Evolutionary conservation across 306 rosid species (phyloP), one percentile per base, ranked within the genome.

Genomic region (Oemleria cerasiformis): DNA sequence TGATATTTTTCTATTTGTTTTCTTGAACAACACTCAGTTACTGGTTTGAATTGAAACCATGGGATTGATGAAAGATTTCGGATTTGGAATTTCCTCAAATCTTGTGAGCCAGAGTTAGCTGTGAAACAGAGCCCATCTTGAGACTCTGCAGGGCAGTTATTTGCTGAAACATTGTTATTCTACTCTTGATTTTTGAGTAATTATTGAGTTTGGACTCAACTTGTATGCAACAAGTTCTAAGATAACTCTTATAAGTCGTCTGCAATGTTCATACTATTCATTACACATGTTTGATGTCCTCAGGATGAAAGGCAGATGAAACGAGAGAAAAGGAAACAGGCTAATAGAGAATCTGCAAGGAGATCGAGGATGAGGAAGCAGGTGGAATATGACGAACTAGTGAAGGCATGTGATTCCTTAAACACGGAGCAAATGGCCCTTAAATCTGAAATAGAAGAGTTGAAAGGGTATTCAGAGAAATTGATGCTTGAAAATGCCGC

Each of bases 321-420:
- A 80, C 77, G 74, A 30, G 80, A 80, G 77, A 75, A 75, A 75
- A 66, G 84, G 48, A 80, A 80, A 57, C 80, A 71, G 41, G 80
- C 84, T 7, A 80, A 80, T 61, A 72, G 84, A 71, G 84, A 80
- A 66, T 80, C 84, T 41, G 84, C 84, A 25, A 80, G 67, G 77
- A 75, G 67, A 49, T 80, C 84, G 66, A 71, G 84, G 77, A 2
- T 71, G 80, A 80, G 65, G 73, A 80, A 75, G 71, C 80, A 80
- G 68, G 70, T 74, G 21, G 84, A 80, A 66, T 67, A 58, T 40
- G 84, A 80, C 41, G 84, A 71, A 30, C 45, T 80, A 39, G 38
- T 41, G 61, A 74, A 21, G 36, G 59, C 45, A 30, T 80, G 64
- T 77, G 77, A 75, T 19, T 71, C 62, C 44, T 66, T 80, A 75